Evolutionary conservation across 2,329 filamentous ascomycete species (phyloP).

Genomic region (Clarireedia monteithiana): DNA sequence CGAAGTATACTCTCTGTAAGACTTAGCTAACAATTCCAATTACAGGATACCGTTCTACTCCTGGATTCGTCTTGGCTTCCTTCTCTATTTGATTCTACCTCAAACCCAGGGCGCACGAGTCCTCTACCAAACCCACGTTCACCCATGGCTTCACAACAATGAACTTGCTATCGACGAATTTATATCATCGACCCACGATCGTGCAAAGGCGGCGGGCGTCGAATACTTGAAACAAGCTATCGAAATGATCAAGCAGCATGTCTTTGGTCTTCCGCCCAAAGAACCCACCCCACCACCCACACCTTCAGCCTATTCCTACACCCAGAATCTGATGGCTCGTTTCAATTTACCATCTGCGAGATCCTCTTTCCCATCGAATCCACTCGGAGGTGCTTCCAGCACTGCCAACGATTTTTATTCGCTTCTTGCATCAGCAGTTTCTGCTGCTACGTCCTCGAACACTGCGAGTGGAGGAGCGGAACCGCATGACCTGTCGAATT

Average conservation of each 20-base stretch:
- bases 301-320: constrained; percentile 51
- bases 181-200: constrained; percentile 74
- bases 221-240: constrained; percentile 65
- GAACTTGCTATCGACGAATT: constrained; percentile 85
- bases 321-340: constrained; percentile 72
- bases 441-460: constrained; percentile 34
- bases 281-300: constrained; percentile 37
- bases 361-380: constrained; percentile 35
- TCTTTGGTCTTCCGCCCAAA: constrained; percentile 67
- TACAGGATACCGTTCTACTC: constrained; percentile 83
- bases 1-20: not conserved
- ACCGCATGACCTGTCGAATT: constrained; percentile 41
- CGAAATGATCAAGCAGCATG: constrained; percentile 63
- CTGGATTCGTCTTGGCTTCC: constrained; percentile 78
- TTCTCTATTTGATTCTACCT: constrained; percentile 93
- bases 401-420: constrained; percentile 63
- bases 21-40: not conserved
- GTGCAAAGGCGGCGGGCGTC: constrained; percentile 67
- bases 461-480: constrained; percentile 25
- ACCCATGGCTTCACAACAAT: constrained; percentile 82
- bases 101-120: constrained; percentile 89
- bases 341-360: constrained; percentile 74
- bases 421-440: constrained; percentile 66
- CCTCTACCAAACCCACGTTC: constrained; percentile 77
- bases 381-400: constrained; percentile 33